Evolutionary conservation across 208 protist species (phyloP).

Genomic region (Crithidia thermophila): DNA sequence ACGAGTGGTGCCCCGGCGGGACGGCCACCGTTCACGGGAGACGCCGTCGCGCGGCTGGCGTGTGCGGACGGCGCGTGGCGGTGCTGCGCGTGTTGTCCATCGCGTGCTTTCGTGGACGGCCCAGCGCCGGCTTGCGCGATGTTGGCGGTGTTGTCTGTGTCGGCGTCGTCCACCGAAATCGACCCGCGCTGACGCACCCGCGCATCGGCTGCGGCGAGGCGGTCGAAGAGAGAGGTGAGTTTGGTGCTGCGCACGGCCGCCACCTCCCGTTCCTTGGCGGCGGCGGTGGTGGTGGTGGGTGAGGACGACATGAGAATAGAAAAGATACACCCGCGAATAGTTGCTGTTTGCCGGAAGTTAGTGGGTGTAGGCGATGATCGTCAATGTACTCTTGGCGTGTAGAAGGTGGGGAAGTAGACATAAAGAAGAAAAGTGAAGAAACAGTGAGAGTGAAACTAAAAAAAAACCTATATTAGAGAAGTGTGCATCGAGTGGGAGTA

Average conservation of each 20-base stretch:
- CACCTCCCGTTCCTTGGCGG: background rate
- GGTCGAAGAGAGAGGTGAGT: constrained; percentile 16
- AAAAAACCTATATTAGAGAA: too few species aligned
- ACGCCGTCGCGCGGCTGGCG: background rate
- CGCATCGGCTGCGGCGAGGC: constrained; percentile 10
- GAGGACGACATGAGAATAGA: constrained; percentile 4
- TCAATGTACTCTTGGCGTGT: too few species aligned
- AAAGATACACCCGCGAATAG: too few species aligned
- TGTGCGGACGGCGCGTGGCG: too few species aligned
- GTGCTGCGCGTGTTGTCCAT: too few species aligned
- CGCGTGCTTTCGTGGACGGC: background rate
- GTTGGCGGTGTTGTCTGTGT: background rate
- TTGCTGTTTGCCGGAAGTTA: too few species aligned
- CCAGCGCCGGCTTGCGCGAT: background rate
- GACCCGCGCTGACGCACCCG: background rate
- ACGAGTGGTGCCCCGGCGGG: background rate
- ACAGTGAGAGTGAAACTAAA: too few species aligned
- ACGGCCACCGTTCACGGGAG: background rate
- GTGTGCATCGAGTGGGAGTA: too few species aligned
- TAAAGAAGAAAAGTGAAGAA: too few species aligned
- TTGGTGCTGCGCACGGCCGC: constrained; percentile 14
- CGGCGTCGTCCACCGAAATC: background rate
- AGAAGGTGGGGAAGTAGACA: too few species aligned
- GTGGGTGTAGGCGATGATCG: background rate
- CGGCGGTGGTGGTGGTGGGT: background rate